Percentiles rank a stretch among this genome's conserved stretches.
phyloP scores from a whole-genome alignment of 305 asterid genomes.

The Fraxinus xanthoxyloides region DNA sequence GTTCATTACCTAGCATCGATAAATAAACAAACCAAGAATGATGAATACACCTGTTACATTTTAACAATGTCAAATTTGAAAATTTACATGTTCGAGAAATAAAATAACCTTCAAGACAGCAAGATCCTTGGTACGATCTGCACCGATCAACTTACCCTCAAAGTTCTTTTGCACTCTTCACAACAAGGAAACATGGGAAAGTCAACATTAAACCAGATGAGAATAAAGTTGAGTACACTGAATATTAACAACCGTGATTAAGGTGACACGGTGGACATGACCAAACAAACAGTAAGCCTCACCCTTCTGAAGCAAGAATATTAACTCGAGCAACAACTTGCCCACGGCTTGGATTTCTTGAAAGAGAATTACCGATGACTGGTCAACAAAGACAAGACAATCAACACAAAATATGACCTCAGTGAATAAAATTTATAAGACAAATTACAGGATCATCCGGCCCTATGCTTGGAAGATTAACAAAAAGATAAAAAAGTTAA shows the following conservation, averaged over 20 bases:
- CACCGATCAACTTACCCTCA: constrained; percentile 86
- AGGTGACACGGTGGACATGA: not conserved
- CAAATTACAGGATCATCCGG: not conserved
- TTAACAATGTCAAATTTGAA: not conserved
- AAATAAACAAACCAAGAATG: not conserved
- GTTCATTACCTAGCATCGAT: not conserved
- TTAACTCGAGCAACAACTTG: constrained; percentile 93
- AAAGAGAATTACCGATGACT: constrained; percentile 92
- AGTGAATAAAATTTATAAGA: not conserved
- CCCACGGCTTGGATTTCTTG: constrained; percentile 77
- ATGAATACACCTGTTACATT: not conserved
- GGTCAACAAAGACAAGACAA: constrained; percentile 28
- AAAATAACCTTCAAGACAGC: constrained; percentile 81
- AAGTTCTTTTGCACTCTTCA: constrained; percentile 89
- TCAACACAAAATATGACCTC: constrained; percentile 9
- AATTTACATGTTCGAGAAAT: not conserved
- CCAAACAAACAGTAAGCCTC: constrained; percentile 24
- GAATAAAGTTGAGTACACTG: not conserved
- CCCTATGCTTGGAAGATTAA: not conserved
- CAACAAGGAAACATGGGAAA: not conserved
- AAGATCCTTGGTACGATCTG: constrained; percentile 95
- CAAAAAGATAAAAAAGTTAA: not conserved
- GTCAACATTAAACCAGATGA: constrained; percentile 6
- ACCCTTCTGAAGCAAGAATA: constrained; percentile 93
- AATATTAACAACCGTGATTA: not conserved